phyloP scores from a whole-genome alignment of 352 stramenopile species.

The Globisporangium orthogonon region DNA sequence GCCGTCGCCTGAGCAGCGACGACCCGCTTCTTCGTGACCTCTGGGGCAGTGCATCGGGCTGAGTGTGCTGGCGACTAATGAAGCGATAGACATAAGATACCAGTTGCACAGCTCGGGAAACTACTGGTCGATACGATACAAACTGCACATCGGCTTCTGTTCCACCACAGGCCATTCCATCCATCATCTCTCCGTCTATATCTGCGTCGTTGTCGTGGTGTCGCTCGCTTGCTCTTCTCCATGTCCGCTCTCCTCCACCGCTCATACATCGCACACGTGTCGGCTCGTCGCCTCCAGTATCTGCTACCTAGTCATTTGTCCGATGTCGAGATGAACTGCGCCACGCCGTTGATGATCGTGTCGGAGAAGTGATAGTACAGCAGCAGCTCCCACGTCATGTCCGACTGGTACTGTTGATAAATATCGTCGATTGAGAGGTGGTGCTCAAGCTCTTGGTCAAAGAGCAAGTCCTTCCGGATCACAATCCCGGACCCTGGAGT shows the following conservation, averaged over 20 bases:
- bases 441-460: constrained; percentile 70
- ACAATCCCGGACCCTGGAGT: constrained; percentile 12
- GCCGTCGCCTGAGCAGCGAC: neutral
- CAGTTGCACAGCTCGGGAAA: neutral
- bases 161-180: neutral
- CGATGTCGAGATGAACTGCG: constrained; percentile 38
- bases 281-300: neutral
- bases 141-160: neutral
- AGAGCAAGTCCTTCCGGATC: constrained; percentile 61
- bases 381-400: constrained; percentile 57
- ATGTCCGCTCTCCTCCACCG: neutral
- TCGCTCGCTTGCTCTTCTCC: neutral
- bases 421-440: constrained; percentile 69
- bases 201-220: neutral
- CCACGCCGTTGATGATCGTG: constrained; percentile 62
- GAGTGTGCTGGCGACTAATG: neutral
- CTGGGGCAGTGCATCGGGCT: neutral
- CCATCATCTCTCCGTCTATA: neutral
- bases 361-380: constrained; percentile 77
- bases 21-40: constrained; percentile 16
- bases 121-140: neutral
- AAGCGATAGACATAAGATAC: neutral
- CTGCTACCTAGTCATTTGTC: neutral
- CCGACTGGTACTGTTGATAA: constrained; percentile 79
- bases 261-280: neutral